Conservation (phyloP, 495 filamentous ascomycete genomes). For the Aspergillus haitiensis region DNA sequence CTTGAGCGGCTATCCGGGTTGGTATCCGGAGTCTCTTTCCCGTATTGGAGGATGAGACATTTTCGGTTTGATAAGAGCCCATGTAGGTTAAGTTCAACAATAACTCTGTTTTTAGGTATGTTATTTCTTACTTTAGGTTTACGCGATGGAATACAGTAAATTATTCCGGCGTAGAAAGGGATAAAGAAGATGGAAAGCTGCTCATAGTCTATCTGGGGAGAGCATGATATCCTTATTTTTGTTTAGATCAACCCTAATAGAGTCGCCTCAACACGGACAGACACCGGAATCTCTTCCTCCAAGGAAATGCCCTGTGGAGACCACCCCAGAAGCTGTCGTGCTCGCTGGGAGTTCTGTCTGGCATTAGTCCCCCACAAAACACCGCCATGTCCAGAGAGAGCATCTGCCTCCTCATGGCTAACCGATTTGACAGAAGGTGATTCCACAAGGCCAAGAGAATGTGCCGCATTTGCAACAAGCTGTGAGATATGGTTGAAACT, state of each 20-base stretch:
- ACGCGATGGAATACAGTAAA: no score
- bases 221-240: no score
- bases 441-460: slow-evolving; percentile 58
- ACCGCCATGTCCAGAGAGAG: slow-evolving; percentile 21
- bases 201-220: no score
- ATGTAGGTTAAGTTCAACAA: not conserved
- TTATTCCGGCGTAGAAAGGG: no score
- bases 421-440: slow-evolving; percentile 43
- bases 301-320: slow-evolving; percentile 46
- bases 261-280: slow-evolving; percentile 46
- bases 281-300: slow-evolving; percentile 49
- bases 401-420: slow-evolving; percentile 27
- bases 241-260: not conserved
- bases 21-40: not conserved
- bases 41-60: no score
- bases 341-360: slow-evolving; percentile 52
- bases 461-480: slow-evolving; percentile 54
- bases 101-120: not conserved
- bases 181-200: no score
- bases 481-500: slow-evolving; percentile 59
- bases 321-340: slow-evolving; percentile 61
- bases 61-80: no score
- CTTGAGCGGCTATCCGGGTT: not conserved
- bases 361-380: slow-evolving; percentile 57
- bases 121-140: no score